phyloP scores from a whole-genome alignment of 1,284 basidiomycete genomes.

The Ganoderma resinaceum region DNA sequence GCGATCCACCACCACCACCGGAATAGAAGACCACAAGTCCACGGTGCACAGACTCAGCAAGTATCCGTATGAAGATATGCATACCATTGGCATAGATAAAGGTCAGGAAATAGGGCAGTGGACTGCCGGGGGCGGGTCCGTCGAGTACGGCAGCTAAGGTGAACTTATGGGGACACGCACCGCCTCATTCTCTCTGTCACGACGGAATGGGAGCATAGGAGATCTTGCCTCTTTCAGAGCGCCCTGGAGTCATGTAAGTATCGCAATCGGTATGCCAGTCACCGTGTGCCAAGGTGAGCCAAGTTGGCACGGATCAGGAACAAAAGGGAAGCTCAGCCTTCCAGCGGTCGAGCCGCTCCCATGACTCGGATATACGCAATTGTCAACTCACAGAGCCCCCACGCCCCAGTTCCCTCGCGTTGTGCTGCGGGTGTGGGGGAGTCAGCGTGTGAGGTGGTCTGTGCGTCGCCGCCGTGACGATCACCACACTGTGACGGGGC shows the following conservation, averaged over 20 bases:
- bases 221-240: not conserved
- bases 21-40: not conserved
- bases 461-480: slow-evolving; percentile 12
- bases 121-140: not conserved
- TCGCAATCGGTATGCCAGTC: not conserved
- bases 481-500: not conserved
- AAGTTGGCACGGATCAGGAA: slow-evolving; percentile 1
- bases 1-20: not conserved
- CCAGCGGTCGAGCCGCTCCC: not conserved
- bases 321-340: not conserved
- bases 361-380: not conserved
- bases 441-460: not conserved
- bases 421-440: not conserved
- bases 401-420: not conserved
- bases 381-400: not conserved
- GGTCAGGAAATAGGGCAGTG: not conserved
- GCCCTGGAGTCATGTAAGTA: not conserved
- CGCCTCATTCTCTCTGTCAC: not conserved
- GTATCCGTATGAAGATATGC: not conserved
- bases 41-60: not conserved
- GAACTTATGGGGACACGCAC: not conserved
- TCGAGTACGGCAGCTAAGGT: not conserved
- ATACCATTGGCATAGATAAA: not conserved
- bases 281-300: not conserved
- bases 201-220: not conserved